Conservation (phyloP, 2,329 filamentous ascomycete genomes). For the Aspergillus spinulosporus region DNA sequence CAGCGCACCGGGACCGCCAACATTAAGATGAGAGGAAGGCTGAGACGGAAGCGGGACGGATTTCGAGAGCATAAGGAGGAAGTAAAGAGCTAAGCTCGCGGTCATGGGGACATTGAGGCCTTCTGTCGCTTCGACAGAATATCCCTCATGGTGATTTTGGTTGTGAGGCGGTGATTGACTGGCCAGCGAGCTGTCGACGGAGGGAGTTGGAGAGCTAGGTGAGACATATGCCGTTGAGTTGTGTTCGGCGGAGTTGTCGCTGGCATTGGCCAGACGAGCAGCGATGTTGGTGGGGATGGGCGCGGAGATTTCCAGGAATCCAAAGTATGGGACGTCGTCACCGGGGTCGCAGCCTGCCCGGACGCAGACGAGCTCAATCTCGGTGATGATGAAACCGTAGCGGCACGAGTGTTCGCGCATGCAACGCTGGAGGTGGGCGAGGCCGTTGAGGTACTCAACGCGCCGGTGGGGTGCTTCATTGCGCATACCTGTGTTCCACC, state of each 20-base stretch:
- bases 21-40: constrained; percentile 59
- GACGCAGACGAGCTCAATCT: constrained; percentile 90
- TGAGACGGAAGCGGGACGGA: constrained; percentile 60
- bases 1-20: constrained; percentile 59
- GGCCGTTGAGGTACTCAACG: constrained; percentile 83
- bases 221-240: constrained; percentile 20
- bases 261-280: constrained; percentile 18
- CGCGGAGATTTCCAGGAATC: constrained; percentile 74
- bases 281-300: constrained; percentile 56
- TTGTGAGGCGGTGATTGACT: constrained; percentile 21
- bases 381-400: constrained; percentile 94
- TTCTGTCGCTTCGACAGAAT: constrained; percentile 6
- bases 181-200: constrained; percentile 30
- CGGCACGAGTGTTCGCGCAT: constrained; percentile 93
- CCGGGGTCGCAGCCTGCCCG: constrained; percentile 68
- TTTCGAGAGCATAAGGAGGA: constrained; percentile 65
- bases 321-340: constrained; percentile 72
- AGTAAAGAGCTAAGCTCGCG: constrained; percentile 62
- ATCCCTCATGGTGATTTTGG: neutral
- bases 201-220: constrained; percentile 33
- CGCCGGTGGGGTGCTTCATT: constrained; percentile 79
- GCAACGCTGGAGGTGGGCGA: constrained; percentile 80
- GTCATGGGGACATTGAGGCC: constrained; percentile 49
- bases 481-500: constrained; percentile 94
- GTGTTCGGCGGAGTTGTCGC: neutral